A percentile compares a stretch with the other conserved stretches of the same genome.
Evolutionary conservation across 2,329 filamentous ascomycete genomes (phyloP).

Genomic region (Colletotrichum sp.): DNA sequence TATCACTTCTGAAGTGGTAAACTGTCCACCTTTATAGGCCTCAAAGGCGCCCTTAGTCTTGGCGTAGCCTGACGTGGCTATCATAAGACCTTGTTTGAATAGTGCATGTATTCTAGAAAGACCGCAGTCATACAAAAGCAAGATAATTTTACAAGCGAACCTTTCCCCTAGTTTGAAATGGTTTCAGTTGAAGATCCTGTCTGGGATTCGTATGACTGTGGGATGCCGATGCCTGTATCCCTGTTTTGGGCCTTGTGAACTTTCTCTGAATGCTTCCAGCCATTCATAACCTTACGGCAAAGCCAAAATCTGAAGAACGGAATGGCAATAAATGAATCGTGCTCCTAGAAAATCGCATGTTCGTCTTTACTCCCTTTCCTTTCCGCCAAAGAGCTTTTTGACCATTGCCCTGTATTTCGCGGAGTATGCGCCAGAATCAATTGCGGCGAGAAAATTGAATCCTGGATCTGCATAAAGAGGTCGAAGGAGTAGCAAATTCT

Average conservation of each 20-base stretch:
- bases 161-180: background rate
- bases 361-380: background rate
- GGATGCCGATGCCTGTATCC: background rate
- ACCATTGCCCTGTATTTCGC: background rate
- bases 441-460: no score
- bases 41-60: background rate
- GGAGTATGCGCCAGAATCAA: no score
- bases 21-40: background rate
- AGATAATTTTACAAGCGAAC: background rate
- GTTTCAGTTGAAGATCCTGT: background rate
- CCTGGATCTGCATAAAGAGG: background rate
- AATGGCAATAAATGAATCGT: background rate
- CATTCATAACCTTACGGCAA: background rate
- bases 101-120: background rate
- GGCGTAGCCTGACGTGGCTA: background rate
- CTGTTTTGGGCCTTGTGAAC: background rate
- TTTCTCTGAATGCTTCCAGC: background rate
- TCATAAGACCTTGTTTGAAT: background rate
- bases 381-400: background rate
- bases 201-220: background rate
- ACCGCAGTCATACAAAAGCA: background rate
- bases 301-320: background rate
- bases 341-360: background rate
- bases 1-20: background rate
- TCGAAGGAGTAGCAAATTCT: background rate